Conservation (phyloP, 225 moss, liverwort and hornwort genomes). For the Bryoerythrophyllum caledonicum region DNA sequence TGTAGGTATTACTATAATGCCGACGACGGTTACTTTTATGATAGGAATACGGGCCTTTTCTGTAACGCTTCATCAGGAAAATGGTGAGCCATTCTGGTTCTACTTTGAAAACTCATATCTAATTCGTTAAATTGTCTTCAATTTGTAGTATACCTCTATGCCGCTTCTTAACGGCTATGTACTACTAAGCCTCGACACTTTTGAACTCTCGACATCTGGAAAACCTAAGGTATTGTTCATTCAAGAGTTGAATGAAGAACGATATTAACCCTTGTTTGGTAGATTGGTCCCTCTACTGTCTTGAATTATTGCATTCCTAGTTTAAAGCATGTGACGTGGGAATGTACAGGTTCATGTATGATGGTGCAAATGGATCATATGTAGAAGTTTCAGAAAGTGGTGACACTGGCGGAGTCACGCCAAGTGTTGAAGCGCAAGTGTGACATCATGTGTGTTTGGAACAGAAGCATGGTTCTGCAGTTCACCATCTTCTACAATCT, state of each 20-base stretch:
- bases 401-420: constrained; percentile 24
- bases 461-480: constrained; percentile 5
- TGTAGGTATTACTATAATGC: constrained; percentile 88
- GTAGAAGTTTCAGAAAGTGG: constrained; percentile 51
- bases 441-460: constrained; percentile 20
- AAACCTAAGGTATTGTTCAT: neutral
- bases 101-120: neutral
- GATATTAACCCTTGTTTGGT: neutral
- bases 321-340: constrained; percentile 14
- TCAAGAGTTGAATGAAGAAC: neutral
- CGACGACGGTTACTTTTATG: constrained; percentile 86
- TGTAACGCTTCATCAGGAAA: constrained; percentile 81
- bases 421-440: constrained; percentile 32
- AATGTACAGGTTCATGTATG: constrained; percentile 57
- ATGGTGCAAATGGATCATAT: constrained; percentile 45
- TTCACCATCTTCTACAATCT: constrained; percentile 1
- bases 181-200: neutral
- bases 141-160: neutral
- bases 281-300: neutral
- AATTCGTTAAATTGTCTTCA: constrained; percentile 3
- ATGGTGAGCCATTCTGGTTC: constrained; percentile 48
- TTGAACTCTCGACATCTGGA: neutral
- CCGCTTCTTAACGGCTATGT: neutral
- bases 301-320: too few relatives aligned
- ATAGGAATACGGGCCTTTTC: constrained; percentile 73